phyloP scores from a whole-genome alignment of 257 asterid species.

The Ehretia macrophylla region DNA sequence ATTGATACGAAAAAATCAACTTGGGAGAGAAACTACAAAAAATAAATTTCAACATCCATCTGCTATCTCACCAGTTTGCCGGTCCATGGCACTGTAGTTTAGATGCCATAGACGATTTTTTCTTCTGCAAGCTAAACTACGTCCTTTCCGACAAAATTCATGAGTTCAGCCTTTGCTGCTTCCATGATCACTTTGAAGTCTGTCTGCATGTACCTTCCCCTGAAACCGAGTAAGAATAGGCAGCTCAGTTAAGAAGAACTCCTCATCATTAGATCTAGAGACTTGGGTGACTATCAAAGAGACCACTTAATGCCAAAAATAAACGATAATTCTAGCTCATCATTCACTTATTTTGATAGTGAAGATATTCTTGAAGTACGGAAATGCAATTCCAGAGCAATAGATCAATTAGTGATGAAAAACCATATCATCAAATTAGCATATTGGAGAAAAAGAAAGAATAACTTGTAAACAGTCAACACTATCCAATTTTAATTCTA shows the following conservation, averaged over 20 bases:
- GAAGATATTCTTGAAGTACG: background rate
- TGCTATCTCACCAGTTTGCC: too few species aligned
- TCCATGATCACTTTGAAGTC: constrained; percentile 79
- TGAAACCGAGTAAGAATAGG: constrained; percentile 25
- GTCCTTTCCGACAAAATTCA: constrained; percentile 29
- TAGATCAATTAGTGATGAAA: background rate
- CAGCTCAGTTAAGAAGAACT: constrained; percentile 3
- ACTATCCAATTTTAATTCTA: too few species aligned
- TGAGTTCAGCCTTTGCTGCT: constrained; percentile 79
- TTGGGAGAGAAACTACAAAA: too few species aligned
- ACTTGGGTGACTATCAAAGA: background rate
- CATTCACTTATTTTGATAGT: background rate
- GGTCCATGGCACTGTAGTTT: too few species aligned
- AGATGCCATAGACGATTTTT: background rate
- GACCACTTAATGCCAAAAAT: background rate
- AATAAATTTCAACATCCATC: too few species aligned
- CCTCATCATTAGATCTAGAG: background rate
- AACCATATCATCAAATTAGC: too few species aligned
- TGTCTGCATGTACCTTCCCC: constrained; percentile 78
- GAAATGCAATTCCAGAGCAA: background rate
- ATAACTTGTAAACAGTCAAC: too few species aligned
- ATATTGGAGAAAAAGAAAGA: too few species aligned
- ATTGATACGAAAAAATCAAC: too few species aligned
- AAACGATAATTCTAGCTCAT: background rate
- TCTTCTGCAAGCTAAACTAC: background rate